Evolutionary conservation across 768 basidiomycete species (phyloP).

Genomic region (Dioszegia crocea): DNA sequence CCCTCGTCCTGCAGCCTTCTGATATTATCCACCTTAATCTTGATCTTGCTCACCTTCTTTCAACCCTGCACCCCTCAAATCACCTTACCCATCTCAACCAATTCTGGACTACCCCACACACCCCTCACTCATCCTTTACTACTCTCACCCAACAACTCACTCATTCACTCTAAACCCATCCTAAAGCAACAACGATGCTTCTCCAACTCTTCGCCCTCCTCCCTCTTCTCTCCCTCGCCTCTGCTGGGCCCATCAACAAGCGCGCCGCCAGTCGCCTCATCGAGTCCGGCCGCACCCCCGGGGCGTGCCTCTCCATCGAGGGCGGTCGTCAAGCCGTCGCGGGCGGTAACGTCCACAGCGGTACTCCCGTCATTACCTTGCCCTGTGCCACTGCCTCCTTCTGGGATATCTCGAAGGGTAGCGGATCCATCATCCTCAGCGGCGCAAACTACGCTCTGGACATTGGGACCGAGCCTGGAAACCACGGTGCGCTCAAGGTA

Average conservation of each 20-base stretch:
- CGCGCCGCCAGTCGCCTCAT: conserved; percentile 4
- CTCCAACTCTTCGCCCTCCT: not conserved
- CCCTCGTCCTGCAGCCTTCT: too few relatives aligned
- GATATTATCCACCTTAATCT: too few relatives aligned
- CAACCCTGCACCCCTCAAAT: too few relatives aligned
- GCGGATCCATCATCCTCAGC: conserved; percentile 12
- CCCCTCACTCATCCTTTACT: too few relatives aligned
- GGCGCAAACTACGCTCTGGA: conserved; percentile 19
- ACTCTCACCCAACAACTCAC: too few relatives aligned
- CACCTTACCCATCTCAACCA: too few relatives aligned
- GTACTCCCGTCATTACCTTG: conserved; percentile 6
- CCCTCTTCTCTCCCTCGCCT: not conserved
- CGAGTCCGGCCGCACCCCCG: conserved; percentile 2
- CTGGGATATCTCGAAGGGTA: conserved; percentile 20
- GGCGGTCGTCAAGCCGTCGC: not conserved
- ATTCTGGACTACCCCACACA: too few relatives aligned
- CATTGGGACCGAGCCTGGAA: not conserved
- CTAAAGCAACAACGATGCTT: conserved; percentile 3
- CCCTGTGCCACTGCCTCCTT: not conserved
- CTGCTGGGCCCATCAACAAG: conserved; percentile 9
- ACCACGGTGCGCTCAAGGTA: not conserved
- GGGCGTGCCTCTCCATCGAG: conserved; percentile 1
- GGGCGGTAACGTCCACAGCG: conserved; percentile 4
- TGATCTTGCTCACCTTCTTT: too few relatives aligned
- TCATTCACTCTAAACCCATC: too few relatives aligned